These are phyloP conservation scores for Aphanomyces stellatus DNA, from an alignment of 352 stramenopile species.

Conservation along the genomic window DNA sequence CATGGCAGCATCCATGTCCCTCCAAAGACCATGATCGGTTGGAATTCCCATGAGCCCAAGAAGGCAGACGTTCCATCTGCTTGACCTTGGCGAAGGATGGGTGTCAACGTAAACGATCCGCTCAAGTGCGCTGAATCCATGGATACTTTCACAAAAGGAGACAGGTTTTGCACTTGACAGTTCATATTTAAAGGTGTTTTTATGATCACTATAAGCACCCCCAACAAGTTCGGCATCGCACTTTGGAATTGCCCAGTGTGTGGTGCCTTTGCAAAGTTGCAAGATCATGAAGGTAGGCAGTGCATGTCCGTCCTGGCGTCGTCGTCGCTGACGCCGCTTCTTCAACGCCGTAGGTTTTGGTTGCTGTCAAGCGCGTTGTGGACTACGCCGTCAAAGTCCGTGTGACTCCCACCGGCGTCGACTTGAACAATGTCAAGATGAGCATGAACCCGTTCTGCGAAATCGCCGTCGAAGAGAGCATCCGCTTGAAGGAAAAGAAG, in stretches of 20 bases:
- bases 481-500: slow-evolving; percentile 98
- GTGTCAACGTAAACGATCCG: slow-evolving; percentile 3
- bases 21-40: too few species aligned
- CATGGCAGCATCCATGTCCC: too few species aligned
- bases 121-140: background rate
- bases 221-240: background rate
- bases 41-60: too few species aligned
- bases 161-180: background rate
- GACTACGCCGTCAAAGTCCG: slow-evolving; percentile 99
- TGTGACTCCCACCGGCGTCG: slow-evolving; percentile 89
- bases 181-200: background rate
- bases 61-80: too few species aligned
- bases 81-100: background rate
- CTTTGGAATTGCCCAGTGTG: background rate
- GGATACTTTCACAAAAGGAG: background rate
- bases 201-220: background rate
- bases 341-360: slow-evolving; percentile 89
- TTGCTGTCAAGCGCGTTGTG: slow-evolving; percentile 95
- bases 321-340: background rate
- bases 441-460: slow-evolving; percentile 99
- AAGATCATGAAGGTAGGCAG: slow-evolving; percentile 7
- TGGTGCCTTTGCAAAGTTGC: slow-evolving; percentile 9
- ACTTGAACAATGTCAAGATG: slow-evolving; percentile 99
- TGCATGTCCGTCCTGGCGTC: background rate
- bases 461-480: slow-evolving; percentile 96